phyloP scores from a whole-genome alignment of 1,284 basidiomycete genomes.

The Trichosporon inkin region DNA sequence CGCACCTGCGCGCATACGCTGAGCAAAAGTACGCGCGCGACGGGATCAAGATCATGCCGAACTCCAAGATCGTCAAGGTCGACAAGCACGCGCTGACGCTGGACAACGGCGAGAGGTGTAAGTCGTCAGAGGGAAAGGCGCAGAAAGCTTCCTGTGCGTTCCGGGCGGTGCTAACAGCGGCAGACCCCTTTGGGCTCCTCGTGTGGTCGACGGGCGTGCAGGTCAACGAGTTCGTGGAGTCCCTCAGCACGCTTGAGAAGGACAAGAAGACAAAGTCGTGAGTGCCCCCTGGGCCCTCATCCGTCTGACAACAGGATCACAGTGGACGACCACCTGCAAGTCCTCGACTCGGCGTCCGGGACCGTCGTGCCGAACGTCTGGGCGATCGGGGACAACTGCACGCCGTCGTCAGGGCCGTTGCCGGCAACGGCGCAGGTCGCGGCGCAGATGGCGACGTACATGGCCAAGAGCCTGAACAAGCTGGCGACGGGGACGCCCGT shows the following conservation, averaged over 20 bases:
- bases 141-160: too few species aligned
- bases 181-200: conserved; percentile 72
- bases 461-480: conserved; percentile 64
- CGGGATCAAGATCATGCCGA: conserved; percentile 69
- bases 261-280: conserved; percentile 62
- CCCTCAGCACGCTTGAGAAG: conserved; percentile 61
- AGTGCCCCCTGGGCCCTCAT: conserved; percentile 24
- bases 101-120: conserved; percentile 42
- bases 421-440: conserved; percentile 86
- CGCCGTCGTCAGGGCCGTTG: conserved; percentile 59
- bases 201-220: conserved; percentile 83
- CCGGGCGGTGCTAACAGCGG: conserved; percentile 34
- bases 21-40: conserved; percentile 70
- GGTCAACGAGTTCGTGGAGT: conserved; percentile 68
- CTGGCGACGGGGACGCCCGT: conserved; percentile 54
- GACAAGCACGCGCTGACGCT: conserved; percentile 55
- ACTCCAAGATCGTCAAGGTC: conserved; percentile 74
- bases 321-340: conserved; percentile 62
- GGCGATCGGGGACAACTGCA: conserved; percentile 75
- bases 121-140: conserved; percentile 36
- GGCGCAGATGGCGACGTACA: conserved; percentile 71
- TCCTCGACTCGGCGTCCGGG: conserved; percentile 56
- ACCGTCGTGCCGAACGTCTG: conserved; percentile 67
- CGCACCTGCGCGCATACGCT: conserved; percentile 59
- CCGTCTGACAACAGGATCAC: conserved; percentile 52